These are phyloP conservation scores for Xylaria sp. DNA, from an alignment of 2,329 filamentous ascomycete species.

Conservation along the genomic window DNA sequence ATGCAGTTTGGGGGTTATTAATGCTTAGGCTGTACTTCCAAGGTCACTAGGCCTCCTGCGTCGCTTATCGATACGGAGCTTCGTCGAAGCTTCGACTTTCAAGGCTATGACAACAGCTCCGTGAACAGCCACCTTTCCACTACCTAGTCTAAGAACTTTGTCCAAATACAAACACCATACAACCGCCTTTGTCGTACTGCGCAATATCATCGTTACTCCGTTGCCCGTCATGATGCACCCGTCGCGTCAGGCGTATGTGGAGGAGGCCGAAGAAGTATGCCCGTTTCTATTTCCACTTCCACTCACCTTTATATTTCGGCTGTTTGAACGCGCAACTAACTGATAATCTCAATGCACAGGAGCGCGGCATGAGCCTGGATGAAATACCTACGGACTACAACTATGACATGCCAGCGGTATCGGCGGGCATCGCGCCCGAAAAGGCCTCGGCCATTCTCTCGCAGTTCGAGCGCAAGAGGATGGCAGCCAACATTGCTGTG, in stretches of 20 bases:
- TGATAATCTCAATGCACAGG: conserved; percentile 45
- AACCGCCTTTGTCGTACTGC: neutral
- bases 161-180: neutral
- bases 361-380: conserved; percentile 49
- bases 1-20: no score
- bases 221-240: conserved; percentile 77
- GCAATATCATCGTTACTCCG: conserved; percentile 41
- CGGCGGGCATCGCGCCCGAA: conserved; percentile 76
- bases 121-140: neutral
- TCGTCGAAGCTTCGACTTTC: conserved; percentile 29
- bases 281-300: conserved; percentile 13
- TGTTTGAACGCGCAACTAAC: conserved; percentile 37
- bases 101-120: conserved; percentile 1
- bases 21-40: no score
- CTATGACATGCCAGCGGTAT: conserved; percentile 78
- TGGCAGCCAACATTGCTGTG: conserved; percentile 88
- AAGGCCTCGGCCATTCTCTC: conserved; percentile 86
- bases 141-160: neutral
- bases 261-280: conserved; percentile 80
- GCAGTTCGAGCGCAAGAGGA: conserved; percentile 91
- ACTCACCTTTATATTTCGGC: conserved; percentile 25
- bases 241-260: conserved; percentile 91
- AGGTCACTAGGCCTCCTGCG: neutral
- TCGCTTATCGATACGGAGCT: conserved; percentile 38
- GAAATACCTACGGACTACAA: conserved; percentile 77